Evolutionary conservation across 495 filamentous ascomycete species (phyloP).

Genomic region (Gamarada debralockiae): DNA sequence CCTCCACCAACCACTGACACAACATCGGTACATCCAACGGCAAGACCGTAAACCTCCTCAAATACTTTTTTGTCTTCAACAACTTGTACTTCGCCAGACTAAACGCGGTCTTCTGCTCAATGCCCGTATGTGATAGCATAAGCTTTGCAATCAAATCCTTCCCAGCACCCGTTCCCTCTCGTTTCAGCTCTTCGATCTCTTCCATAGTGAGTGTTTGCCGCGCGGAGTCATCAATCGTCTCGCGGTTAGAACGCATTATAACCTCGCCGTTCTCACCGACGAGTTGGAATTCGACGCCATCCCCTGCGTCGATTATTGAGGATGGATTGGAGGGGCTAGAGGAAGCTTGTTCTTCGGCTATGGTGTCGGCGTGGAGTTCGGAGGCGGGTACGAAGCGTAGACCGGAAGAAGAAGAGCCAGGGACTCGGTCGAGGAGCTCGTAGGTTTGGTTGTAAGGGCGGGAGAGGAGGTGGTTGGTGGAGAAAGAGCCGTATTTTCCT

Average conservation of each 20-base stretch:
- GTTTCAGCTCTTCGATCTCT: slow-evolving; percentile 91
- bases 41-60: slow-evolving; percentile 77
- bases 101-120: slow-evolving; percentile 93
- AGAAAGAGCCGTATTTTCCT: slow-evolving; percentile 87
- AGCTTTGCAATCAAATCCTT: slow-evolving; percentile 86
- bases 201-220: slow-evolving; percentile 77
- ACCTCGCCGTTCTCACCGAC: slow-evolving; percentile 52
- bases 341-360: slow-evolving; percentile 46
- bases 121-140: slow-evolving; percentile 73
- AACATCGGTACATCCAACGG: slow-evolving; percentile 76
- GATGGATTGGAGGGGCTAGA: slow-evolving; percentile 27
- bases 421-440: slow-evolving; percentile 70
- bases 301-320: slow-evolving; percentile 36
- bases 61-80: slow-evolving; percentile 89
- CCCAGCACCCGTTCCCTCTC: slow-evolving; percentile 68
- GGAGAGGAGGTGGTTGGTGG: slow-evolving; percentile 78
- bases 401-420: slow-evolving; percentile 49
- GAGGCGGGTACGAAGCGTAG: slow-evolving; percentile 76
- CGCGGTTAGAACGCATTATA: slow-evolving; percentile 72
- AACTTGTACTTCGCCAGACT: slow-evolving; percentile 92
- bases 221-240: slow-evolving; percentile 74
- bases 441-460: slow-evolving; percentile 89
- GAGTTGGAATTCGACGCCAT: slow-evolving; percentile 44
- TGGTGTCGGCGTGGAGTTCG: slow-evolving; percentile 79
- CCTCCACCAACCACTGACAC: slow-evolving; percentile 66